Percentiles rank a stretch among this genome's conserved stretches.
phyloP scores from a whole-genome alignment of 2,329 filamentous ascomycete species.

The Dactylellina sp. region DNA sequence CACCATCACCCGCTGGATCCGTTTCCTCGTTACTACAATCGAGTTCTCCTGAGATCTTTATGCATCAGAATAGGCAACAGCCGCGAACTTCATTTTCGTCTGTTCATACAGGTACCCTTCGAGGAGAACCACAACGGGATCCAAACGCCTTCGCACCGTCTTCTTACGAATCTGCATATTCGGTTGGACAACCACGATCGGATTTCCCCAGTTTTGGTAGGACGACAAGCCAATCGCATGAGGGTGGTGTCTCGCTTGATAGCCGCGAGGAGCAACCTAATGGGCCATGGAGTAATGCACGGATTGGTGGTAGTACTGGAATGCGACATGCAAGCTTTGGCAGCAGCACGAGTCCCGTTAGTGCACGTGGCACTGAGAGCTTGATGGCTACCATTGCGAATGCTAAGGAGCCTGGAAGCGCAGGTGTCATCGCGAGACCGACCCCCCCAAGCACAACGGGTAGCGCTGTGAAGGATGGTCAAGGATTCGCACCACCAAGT shows the following conservation, averaged over 20 bases:
- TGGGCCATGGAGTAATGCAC: slow-evolving; percentile 53
- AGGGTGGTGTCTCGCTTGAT: slow-evolving; percentile 54
- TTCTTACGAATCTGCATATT: slow-evolving; percentile 51
- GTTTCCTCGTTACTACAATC: slow-evolving; percentile 55
- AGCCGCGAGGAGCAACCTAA: slow-evolving; percentile 39
- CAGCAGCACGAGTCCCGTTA: slow-evolving; percentile 55
- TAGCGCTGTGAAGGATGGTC: slow-evolving; percentile 51
- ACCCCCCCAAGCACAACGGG: slow-evolving; percentile 56
- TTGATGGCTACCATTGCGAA: slow-evolving; percentile 50
- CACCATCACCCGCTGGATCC: slow-evolving; percentile 52
- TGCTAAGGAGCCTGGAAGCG: slow-evolving; percentile 51
- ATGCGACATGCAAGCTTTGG: slow-evolving; percentile 56
- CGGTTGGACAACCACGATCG: slow-evolving; percentile 49
- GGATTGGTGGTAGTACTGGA: slow-evolving; percentile 53
- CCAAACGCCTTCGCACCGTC: slow-evolving; percentile 53
- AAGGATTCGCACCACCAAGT: slow-evolving; percentile 50
- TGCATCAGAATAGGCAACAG: slow-evolving; percentile 50
- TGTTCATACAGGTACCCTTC: slow-evolving; percentile 31
- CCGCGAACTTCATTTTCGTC: slow-evolving; percentile 54
- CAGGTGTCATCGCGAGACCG: slow-evolving; percentile 52
- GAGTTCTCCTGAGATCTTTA: slow-evolving; percentile 54
- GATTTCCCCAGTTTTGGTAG: slow-evolving; percentile 50
- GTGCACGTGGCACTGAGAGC: slow-evolving; percentile 52
- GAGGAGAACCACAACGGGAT: slow-evolving; percentile 42
- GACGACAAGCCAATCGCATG: slow-evolving; percentile 47